phyloP scores from a whole-genome alignment of 78 protist genomes.

The Goniomonas avonlea region DNA sequence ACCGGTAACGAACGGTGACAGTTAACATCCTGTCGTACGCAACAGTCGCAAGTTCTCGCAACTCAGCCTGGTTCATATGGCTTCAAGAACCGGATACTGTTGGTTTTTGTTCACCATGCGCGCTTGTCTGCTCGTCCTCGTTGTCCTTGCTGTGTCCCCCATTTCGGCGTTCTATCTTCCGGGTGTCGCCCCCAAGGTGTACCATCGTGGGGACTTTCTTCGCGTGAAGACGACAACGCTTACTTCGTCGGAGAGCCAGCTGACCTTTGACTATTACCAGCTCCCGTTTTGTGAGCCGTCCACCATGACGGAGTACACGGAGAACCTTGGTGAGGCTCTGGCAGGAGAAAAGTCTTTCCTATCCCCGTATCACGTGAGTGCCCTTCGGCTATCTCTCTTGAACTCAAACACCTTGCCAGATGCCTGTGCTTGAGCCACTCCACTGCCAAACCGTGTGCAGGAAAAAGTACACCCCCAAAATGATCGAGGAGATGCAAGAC shows the following conservation, averaged over 20 bases:
- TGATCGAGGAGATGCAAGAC: slow-evolving; percentile 26
- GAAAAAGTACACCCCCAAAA: slow-evolving; percentile 12
- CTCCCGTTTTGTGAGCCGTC: slow-evolving; percentile 19
- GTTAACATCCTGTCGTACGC: no score
- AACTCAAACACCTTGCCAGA: no score
- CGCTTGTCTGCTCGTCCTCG: no score
- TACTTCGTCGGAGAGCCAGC: background rate
- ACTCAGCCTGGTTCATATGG: no score
- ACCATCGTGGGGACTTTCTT: background rate
- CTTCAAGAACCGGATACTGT: no score
- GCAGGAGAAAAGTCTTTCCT: slow-evolving; percentile 20
- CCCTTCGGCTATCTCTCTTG: no score
- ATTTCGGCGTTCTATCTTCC: slow-evolving; percentile 15
- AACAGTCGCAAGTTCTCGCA: no score
- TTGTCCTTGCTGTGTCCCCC: no score
- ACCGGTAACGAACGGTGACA: no score
- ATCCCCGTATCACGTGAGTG: no score
- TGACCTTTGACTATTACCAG: slow-evolving; percentile 20
- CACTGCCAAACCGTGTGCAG: slow-evolving; percentile 12
- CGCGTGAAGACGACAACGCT: background rate
- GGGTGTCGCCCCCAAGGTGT: slow-evolving; percentile 1
- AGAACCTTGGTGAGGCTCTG: slow-evolving; percentile 18
- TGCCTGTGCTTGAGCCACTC: no score
- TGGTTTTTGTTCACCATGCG: no score
- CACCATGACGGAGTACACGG: background rate